phyloP scores from a whole-genome alignment of 169 alveolate genomes.

The Cryptosporidium viatorum region DNA sequence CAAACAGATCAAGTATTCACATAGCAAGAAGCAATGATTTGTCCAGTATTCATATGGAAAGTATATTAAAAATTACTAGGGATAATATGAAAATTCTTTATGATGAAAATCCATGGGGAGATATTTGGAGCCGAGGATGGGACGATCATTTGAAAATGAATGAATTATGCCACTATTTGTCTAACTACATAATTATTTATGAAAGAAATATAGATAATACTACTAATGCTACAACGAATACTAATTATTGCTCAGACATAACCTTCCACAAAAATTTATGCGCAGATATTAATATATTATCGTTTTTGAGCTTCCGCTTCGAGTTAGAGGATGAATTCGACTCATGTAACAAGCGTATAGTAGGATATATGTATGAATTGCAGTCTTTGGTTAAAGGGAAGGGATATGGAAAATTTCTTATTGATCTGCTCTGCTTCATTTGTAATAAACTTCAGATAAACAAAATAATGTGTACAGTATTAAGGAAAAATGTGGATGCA shows the following conservation, averaged over 20 bases:
- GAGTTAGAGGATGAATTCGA: constrained; percentile 27
- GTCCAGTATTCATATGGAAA: constrained; percentile 4
- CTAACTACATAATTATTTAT: constrained; percentile 33
- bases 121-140: constrained; percentile 62
- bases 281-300: neutral
- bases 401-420: constrained; percentile 42
- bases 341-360: neutral
- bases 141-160: constrained; percentile 31
- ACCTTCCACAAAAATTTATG: neutral
- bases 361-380: constrained; percentile 67
- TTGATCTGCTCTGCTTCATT: constrained; percentile 11
- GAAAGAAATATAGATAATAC: neutral
- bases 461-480: constrained; percentile 66
- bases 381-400: constrained; percentile 36
- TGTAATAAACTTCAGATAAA: constrained; percentile 6
- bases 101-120: constrained; percentile 74
- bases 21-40: constrained; percentile 21
- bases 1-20: neutral
- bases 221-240: neutral
- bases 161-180: constrained; percentile 18
- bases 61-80: constrained; percentile 46
- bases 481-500: constrained; percentile 13
- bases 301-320: constrained; percentile 44
- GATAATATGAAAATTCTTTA: constrained; percentile 58
- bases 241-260: neutral